Evolutionary conservation across 345 rosid species (phyloP), one percentile per base, ranked within the genome.

Genomic region (Eucalyptus regnans): DNA sequence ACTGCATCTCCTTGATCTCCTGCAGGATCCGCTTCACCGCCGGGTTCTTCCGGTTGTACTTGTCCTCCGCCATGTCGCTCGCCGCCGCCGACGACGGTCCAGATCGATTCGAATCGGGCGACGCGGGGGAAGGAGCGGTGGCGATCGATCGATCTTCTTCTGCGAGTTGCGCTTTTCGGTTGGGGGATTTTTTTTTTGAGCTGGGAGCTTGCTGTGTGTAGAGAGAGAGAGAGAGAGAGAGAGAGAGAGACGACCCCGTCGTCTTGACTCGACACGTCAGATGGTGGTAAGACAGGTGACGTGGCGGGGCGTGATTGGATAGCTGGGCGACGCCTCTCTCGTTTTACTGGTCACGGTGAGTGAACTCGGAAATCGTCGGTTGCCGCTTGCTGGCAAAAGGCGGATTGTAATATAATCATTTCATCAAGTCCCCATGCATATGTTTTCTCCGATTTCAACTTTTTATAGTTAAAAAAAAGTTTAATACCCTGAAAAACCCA

Each of bases 1-100:
- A 96, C 91, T 97, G 99, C 99, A 96, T 97, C 96, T 97, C 99
- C 91, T 97, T 97, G 81, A 98, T 97, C 95, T 98, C 99, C 95
- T 96, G 99, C 90, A 98, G 90, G 88, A 98, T 97, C 95, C 99
- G 94, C 98, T 97, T 97, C 90, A 98, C 99, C 51, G 97, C 97
- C 64, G 99, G 99, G 90, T 98, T 98, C 93, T 97, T 97, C 88
- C 93, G 92, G 87, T 97, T 98, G 90, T 95, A 98, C 95, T 90
- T 95, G 88, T 96, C 98, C 89, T 92, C 98, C 92, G 97, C 96
- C 98, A 96, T 97, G 41, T 86, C 86, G 33, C 43, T 56, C 56
- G 62, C 49, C 66, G 86, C 89, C 68, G 51, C 83, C 86, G 71
- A 15, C 71, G n/a, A 16, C 51, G 48, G 37, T 49, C 86, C 86